Evolutionary conservation across 1,284 basidiomycete genomes (phyloP).

Genomic region (Thecaphora frezii): DNA sequence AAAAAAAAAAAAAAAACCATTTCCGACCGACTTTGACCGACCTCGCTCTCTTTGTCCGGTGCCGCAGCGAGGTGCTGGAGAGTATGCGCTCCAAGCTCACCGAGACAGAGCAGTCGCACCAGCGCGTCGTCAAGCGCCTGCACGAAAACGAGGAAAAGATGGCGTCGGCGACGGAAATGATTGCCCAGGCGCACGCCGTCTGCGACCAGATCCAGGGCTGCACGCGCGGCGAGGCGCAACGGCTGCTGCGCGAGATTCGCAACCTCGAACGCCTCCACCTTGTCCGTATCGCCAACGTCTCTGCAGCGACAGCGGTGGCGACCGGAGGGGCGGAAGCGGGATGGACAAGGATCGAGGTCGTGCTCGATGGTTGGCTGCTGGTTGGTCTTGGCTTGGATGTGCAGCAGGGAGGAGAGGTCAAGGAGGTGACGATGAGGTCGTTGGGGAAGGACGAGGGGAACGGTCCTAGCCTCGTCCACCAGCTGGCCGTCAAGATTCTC

Average conservation of each 20-base stretch:
- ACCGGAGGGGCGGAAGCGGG: constrained; percentile 15
- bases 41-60: not conserved
- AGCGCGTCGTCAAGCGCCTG: constrained; percentile 34
- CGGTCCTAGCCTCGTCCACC: constrained; percentile 16
- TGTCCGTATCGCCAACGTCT: constrained; percentile 33
- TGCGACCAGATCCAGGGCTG: constrained; percentile 54
- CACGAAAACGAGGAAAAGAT: constrained; percentile 44
- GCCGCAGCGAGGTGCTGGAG: constrained; percentile 9
- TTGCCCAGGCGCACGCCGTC: constrained; percentile 45
- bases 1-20: no score
- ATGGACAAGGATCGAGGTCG: constrained; percentile 14
- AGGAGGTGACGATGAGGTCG: not conserved
- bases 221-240: constrained; percentile 48
- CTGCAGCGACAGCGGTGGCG: constrained; percentile 20
- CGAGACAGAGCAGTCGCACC: constrained; percentile 43
- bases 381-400: constrained; percentile 33
- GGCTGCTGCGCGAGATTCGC: constrained; percentile 42
- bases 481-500: constrained; percentile 25
- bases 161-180: constrained; percentile 40
- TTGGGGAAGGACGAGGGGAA: constrained; percentile 3
- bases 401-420: not conserved
- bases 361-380: constrained; percentile 34
- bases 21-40: no score
- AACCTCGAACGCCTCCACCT: constrained; percentile 48
- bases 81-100: constrained; percentile 46